Base-by-base conservation (phyloP, 2,329 filamentous ascomycete species). In the Claviceps paspali region DNA sequence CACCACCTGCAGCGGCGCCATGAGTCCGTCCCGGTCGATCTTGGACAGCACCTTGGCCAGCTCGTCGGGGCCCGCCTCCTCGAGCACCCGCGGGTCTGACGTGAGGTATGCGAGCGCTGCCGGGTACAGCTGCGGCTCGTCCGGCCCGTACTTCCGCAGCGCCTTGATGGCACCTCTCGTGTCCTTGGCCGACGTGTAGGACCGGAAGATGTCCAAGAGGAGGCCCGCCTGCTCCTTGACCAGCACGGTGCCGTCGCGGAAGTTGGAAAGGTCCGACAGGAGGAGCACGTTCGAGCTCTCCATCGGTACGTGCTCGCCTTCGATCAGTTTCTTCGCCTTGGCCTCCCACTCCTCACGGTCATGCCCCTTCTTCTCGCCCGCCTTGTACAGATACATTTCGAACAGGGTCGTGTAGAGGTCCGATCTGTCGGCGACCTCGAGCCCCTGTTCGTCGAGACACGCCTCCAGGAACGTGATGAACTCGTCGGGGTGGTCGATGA, bases 381-480 rank as follows among this genome's bases (percentile, higher is more conserved):
- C 82, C 49, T 86, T 91, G 56, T 93, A 82, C 7, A 98, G 65
- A 52, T 96, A 98, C 82, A 98, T 96, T 57, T 98, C 92, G 52
- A 98, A 96, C 11, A 98, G 59, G 0, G 92, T 95, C 0, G 88
- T 96, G 52, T 91, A 91, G 12, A 98, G 68, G 55, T 98, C 92
- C 2, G 79, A 73, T 44, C 77, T 82, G 52, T 95, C 82, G 7
- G 76, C 70, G 26, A 82, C 68, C 15, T 75, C 76, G n/a, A 93
- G 59, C 17, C 72, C 69, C 15, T 76, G 66, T 40, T 86, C 79
- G 35, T 77, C 64, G 5, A 93, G 71, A 42, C 88, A 87, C 5
- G 86, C 85, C 58, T 98, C 88, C 0, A 98, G 67, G 53, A 98
- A 98, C 12, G 76, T 65, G 43, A 96, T 88, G 49, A 98, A 96